These are phyloP conservation scores for Arthrobotrys sinensis DNA, from an alignment of 2,329 filamentous ascomycete genomes.

Conservation along the genomic window DNA sequence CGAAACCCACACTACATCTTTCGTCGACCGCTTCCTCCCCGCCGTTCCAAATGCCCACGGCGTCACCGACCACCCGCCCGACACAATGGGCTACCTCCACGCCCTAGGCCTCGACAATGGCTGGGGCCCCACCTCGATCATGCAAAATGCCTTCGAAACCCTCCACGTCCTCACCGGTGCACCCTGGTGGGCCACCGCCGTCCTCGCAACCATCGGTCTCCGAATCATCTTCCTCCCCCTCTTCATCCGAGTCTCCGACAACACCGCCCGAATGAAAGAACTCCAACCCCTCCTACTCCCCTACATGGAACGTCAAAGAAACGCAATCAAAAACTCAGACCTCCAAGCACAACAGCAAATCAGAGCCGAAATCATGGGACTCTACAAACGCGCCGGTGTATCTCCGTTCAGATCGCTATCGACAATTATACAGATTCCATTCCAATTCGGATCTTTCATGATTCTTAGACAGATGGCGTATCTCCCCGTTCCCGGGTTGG, in stretches of 20 bases:
- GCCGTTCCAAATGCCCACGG: constrained; percentile 28
- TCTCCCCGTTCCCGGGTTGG: constrained; percentile 85
- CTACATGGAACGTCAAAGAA: constrained; percentile 73
- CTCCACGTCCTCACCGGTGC: constrained; percentile 81
- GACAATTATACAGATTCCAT: constrained; percentile 76
- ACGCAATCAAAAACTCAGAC: constrained; percentile 65
- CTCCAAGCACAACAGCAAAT: constrained; percentile 71
- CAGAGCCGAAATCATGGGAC: constrained; percentile 70
- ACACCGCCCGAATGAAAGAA: constrained; percentile 75
- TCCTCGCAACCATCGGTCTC: constrained; percentile 76
- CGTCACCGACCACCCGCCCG: constrained; percentile 68
- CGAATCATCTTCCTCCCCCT: constrained; percentile 78
- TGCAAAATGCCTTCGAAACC: constrained; percentile 85
- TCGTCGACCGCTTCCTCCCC: constrained; percentile 48
- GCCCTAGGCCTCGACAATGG: constrained; percentile 89
- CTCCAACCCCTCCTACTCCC: constrained; percentile 75
- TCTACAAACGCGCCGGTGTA: constrained; percentile 74
- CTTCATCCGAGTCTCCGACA: constrained; percentile 75
- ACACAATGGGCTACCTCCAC: constrained; percentile 85
- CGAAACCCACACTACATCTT: constrained; percentile 37
- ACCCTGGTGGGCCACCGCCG: constrained; percentile 86
- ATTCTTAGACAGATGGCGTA: constrained; percentile 80
- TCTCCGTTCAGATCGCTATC: constrained; percentile 71
- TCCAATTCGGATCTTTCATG: constrained; percentile 86
- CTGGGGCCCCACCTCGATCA: constrained; percentile 80